phyloP scores from a whole-genome alignment of 1,139 yeast species.

The Taphrina wiesneri region DNA sequence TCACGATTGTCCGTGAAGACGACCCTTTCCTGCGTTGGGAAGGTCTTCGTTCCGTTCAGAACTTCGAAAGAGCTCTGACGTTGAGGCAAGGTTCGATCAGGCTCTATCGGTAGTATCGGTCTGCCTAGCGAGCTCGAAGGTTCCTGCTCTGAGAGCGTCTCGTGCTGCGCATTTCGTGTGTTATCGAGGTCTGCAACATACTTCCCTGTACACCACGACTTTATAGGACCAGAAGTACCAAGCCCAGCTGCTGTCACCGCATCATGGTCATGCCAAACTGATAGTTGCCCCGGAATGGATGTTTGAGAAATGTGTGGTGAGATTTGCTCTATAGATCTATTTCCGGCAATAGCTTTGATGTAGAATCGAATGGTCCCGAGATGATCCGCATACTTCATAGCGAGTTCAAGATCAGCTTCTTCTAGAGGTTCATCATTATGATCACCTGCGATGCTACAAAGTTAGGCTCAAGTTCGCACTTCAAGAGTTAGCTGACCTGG shows the following conservation, averaged over 20 bases:
- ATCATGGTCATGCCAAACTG: background rate
- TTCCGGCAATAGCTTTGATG: background rate
- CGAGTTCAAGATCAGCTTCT: background rate
- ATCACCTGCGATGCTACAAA: background rate
- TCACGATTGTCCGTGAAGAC: background rate
- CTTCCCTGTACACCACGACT: background rate
- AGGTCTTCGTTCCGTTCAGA: background rate
- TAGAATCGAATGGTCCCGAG: background rate
- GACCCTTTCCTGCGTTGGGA: background rate
- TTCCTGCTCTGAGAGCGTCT: background rate
- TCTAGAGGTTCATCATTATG: background rate
- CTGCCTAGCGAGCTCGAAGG: background rate
- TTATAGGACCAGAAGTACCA: background rate
- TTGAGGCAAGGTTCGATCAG: background rate
- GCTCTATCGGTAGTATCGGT: background rate
- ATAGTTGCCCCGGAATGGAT: background rate
- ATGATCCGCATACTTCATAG: background rate
- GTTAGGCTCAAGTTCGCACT: background rate
- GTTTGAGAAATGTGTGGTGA: background rate
- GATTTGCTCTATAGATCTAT: background rate
- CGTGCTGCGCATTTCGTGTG: background rate
- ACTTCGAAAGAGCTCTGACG: background rate
- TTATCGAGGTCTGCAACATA: background rate
- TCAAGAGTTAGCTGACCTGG: background rate
- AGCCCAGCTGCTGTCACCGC: background rate